A percentile compares a stretch with the other conserved stretches of the same genome.
phyloP scores from a whole-genome alignment of 805 yeast genomes.

The Cyberlindnera amylophila region DNA sequence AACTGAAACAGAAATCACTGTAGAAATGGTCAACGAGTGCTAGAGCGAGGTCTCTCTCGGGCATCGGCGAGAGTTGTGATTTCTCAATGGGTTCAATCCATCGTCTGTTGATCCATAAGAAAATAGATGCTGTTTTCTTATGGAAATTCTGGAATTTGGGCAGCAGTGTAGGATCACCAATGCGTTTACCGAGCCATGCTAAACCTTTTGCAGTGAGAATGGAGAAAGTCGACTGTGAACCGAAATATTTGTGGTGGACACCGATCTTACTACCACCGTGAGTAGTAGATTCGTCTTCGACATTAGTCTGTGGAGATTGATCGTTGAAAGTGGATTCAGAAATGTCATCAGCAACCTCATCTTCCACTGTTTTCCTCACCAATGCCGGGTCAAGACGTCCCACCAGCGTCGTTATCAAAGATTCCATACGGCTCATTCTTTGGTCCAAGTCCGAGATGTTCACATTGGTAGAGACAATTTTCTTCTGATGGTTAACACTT shows the following conservation, averaged over 20 bases:
- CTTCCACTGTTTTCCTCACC: neutral
- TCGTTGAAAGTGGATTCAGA: neutral
- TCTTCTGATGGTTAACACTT: neutral
- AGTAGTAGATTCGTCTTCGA: neutral
- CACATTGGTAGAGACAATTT: neutral
- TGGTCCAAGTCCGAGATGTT: conserved; percentile 21
- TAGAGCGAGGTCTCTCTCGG: conserved; percentile 25
- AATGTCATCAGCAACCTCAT: conserved; percentile 1
- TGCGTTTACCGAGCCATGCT: conserved; percentile 32
- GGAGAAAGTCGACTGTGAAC: conserved; percentile 30
- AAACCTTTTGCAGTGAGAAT: conserved; percentile 40
- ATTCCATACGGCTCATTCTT: conserved; percentile 33
- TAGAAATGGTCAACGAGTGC: conserved; percentile 17
- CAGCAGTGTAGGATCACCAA: conserved; percentile 18
- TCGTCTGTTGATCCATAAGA: conserved; percentile 18
- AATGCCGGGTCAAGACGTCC: conserved; percentile 18
- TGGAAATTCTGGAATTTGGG: conserved; percentile 27
- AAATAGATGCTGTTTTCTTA: conserved; percentile 17
- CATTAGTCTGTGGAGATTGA: too few relatives aligned
- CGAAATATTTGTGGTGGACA: conserved; percentile 17
- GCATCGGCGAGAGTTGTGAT: conserved; percentile 28
- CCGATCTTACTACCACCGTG: conserved; percentile 1
- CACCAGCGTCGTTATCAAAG: conserved; percentile 29
- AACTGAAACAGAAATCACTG: conserved; percentile 7
- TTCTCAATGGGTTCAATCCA: conserved; percentile 36